phyloP scores from a whole-genome alignment of 768 basidiomycete genomes.

The Kwoniella mangroviensis region DNA sequence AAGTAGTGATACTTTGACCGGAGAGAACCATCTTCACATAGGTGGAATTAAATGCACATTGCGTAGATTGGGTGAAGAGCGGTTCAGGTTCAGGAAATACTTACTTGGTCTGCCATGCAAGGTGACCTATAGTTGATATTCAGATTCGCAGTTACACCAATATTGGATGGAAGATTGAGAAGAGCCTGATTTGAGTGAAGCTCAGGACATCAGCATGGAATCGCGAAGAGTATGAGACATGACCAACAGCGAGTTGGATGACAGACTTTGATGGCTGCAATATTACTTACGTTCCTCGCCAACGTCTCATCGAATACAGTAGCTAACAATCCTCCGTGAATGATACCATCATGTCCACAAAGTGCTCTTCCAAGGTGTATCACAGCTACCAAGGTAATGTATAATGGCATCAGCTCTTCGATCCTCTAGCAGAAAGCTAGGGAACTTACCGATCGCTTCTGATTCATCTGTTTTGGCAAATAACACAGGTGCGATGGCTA shows the following conservation, averaged over 20 bases:
- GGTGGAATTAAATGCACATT: background rate
- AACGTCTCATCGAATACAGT: slow-evolving; percentile 86
- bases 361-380: slow-evolving; percentile 82
- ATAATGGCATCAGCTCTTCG: slow-evolving; percentile 67
- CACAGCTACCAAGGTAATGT: slow-evolving; percentile 59
- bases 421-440: background rate
- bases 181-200: slow-evolving; percentile 68
- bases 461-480: slow-evolving; percentile 75
- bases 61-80: background rate
- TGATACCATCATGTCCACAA: slow-evolving; percentile 87
- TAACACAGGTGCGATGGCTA: slow-evolving; percentile 79
- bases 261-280: background rate
- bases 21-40: background rate
- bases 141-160: slow-evolving; percentile 90
- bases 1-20: too few species aligned
- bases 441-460: slow-evolving; percentile 63
- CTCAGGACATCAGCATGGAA: too few species aligned
- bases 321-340: slow-evolving; percentile 90
- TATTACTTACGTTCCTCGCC: slow-evolving; percentile 69
- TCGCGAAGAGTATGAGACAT: too few species aligned
- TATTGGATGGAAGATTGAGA: slow-evolving; percentile 79
- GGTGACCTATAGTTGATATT: slow-evolving; percentile 82
- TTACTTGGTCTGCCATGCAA: slow-evolving; percentile 82
- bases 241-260: background rate
- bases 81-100: slow-evolving; percentile 12